Conservation (phyloP, 495 filamentous ascomycete species). For the Penicillium herquei region DNA sequence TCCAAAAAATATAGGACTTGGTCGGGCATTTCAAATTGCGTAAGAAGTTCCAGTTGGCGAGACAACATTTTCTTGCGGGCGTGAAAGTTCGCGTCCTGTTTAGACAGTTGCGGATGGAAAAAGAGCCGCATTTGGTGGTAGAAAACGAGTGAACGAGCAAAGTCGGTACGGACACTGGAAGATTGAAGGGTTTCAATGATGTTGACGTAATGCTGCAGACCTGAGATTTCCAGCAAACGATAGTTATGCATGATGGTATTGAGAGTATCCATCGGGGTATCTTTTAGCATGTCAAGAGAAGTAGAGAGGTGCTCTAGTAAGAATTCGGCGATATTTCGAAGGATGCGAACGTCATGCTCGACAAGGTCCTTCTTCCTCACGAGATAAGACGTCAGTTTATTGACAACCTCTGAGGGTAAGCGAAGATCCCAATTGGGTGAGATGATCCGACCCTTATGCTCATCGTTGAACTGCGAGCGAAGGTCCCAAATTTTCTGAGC, state of each 20-base stretch:
- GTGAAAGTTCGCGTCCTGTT: background rate
- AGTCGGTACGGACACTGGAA: conserved; percentile 20
- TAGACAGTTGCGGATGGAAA: background rate
- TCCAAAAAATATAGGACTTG: conserved; percentile 52
- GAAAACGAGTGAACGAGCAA: conserved; percentile 32
- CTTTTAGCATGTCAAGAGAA: conserved; percentile 17
- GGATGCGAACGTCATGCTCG: background rate
- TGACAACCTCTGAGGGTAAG: background rate
- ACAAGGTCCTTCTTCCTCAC: background rate
- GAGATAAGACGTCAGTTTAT: background rate
- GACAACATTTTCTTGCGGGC: conserved; percentile 17
- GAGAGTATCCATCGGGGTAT: conserved; percentile 23
- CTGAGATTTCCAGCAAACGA: conserved; percentile 21
- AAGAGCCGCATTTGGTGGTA: conserved; percentile 43
- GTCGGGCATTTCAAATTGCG: conserved; percentile 26
- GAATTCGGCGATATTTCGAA: conserved; percentile 16
- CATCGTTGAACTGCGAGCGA: background rate
- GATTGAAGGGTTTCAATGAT: conserved; percentile 28
- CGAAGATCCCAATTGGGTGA: background rate
- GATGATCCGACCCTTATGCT: background rate
- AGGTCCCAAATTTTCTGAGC: conserved; percentile 9
- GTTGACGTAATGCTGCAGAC: conserved; percentile 22
- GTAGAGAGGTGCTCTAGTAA: conserved; percentile 22
- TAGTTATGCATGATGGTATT: conserved; percentile 30
- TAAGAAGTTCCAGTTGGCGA: conserved; percentile 22